phyloP scores from a whole-genome alignment of 371 early-diverging fungal genomes.

The Smittium mucronatum region DNA sequence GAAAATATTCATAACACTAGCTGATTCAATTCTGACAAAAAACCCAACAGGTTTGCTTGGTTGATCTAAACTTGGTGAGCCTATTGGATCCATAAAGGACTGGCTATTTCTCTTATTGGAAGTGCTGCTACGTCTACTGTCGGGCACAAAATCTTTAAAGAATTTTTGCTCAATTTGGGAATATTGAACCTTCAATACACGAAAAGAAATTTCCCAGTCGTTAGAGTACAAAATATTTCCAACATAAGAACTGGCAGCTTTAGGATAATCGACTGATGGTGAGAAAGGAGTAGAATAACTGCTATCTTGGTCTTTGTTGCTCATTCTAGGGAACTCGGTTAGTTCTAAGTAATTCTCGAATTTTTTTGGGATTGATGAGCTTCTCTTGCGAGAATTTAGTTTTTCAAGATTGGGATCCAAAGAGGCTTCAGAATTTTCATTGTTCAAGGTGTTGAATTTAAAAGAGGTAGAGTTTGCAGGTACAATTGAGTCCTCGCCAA shows the following conservation, averaged over 20 bases:
- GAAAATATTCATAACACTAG: neutral
- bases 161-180: neutral
- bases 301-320: neutral
- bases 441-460: neutral
- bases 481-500: neutral
- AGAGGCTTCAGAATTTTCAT: neutral
- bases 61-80: neutral
- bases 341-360: neutral
- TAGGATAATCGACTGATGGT: slow-evolving; percentile 15
- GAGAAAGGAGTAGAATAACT: neutral
- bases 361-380: neutral
- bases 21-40: slow-evolving; percentile 32
- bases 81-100: neutral
- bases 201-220: slow-evolving; percentile 26
- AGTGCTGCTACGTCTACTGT: slow-evolving; percentile 6
- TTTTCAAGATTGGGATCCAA: neutral
- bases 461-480: too few relatives aligned
- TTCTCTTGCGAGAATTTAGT: neutral
- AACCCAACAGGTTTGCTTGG: slow-evolving; percentile 20
- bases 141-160: neutral
- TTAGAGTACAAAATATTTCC: slow-evolving; percentile 26
- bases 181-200: slow-evolving; percentile 31
- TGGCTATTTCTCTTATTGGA: slow-evolving; percentile 4
- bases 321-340: neutral
- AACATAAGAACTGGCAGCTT: slow-evolving; percentile 20